Evolutionary conservation across 208 protist genomes (phyloP).

Genomic region (Crithidia fasciculata): DNA sequence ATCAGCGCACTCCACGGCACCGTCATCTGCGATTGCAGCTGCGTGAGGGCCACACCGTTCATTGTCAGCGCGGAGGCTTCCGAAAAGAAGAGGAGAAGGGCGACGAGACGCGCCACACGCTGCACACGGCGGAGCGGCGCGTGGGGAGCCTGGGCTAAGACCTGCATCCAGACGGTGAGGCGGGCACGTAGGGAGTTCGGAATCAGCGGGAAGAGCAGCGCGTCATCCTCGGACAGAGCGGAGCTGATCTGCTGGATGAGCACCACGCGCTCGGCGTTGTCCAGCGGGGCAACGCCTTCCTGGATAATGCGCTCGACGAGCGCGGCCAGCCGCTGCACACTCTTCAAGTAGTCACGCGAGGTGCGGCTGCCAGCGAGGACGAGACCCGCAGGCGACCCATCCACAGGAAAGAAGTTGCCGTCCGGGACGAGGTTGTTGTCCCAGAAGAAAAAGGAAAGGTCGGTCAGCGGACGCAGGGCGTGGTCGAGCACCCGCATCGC

Average conservation of each 20-base stretch:
- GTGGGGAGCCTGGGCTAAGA: constrained; percentile 32
- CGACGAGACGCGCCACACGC: constrained; percentile 46
- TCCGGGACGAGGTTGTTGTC: constrained; percentile 50
- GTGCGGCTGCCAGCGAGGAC: constrained; percentile 51
- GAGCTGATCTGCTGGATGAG: constrained; percentile 43
- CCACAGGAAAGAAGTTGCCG: constrained; percentile 54
- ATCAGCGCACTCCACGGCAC: constrained; percentile 49
- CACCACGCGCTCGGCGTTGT: constrained; percentile 30
- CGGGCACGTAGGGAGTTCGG: constrained; percentile 41
- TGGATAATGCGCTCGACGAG: constrained; percentile 22
- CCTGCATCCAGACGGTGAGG: constrained; percentile 48
- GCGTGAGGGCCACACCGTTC: constrained; percentile 30
- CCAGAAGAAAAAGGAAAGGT: constrained; percentile 57
- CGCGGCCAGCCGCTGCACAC: constrained; percentile 30
- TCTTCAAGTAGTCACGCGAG: constrained; percentile 54
- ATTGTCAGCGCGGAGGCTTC: constrained; percentile 37
- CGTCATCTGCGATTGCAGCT: constrained; percentile 26
- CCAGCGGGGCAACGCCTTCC: constrained; percentile 15
- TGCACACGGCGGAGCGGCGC: constrained; percentile 39
- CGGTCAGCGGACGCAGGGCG: constrained; percentile 46
- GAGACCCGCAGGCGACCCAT: constrained; percentile 10
- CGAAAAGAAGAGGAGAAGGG: constrained; percentile 64
- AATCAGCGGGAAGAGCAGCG: constrained; percentile 59
- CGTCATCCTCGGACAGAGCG: constrained; percentile 57
- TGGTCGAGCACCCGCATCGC: constrained; percentile 49